Percentiles rank a stretch among this genome's conserved stretches.
Evolutionary conservation across 2,329 filamentous ascomycete species (phyloP).

Genomic region (Alternaria incomplexa): DNA sequence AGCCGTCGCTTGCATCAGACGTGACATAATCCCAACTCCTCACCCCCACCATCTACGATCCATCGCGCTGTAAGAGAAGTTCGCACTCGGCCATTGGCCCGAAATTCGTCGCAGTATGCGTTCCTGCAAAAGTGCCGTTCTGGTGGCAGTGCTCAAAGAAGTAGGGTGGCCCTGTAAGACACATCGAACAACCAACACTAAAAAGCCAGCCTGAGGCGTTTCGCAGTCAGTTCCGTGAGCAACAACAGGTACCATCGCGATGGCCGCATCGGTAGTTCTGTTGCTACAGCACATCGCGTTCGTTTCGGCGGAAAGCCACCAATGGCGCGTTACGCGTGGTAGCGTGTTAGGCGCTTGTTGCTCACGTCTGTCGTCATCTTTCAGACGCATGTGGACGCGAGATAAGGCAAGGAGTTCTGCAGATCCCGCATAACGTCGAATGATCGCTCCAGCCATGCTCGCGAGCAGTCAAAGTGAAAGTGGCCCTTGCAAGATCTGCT

Average conservation of each 20-base stretch:
- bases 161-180: slow-evolving; percentile 2
- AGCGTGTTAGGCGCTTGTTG: slow-evolving; percentile 10
- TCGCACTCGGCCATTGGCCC: slow-evolving; percentile 25
- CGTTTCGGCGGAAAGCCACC: slow-evolving; percentile 1
- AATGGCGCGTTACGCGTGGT: slow-evolving; percentile 21
- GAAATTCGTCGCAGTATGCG: slow-evolving; percentile 33
- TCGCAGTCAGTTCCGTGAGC: not conserved
- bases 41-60: slow-evolving; percentile 16
- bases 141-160: slow-evolving; percentile 4
- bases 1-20: slow-evolving; percentile 23
- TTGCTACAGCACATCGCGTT: slow-evolving; percentile 5
- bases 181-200: not conserved
- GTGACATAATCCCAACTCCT: slow-evolving; percentile 13
- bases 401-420: slow-evolving; percentile 38
- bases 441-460: slow-evolving; percentile 30
- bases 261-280: not conserved
- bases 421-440: slow-evolving; percentile 36
- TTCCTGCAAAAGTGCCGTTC: slow-evolving; percentile 9
- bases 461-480: slow-evolving; percentile 16
- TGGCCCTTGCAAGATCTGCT: slow-evolving; percentile 23
- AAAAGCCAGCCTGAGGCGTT: slow-evolving; percentile 1
- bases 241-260: slow-evolving; percentile 1
- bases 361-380: slow-evolving; percentile 30
- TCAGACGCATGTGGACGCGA: slow-evolving; percentile 21
- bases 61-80: slow-evolving; percentile 24